Conservation (phyloP, 2,329 filamentous ascomycete genomes). For the Cordyceps farinosa region DNA sequence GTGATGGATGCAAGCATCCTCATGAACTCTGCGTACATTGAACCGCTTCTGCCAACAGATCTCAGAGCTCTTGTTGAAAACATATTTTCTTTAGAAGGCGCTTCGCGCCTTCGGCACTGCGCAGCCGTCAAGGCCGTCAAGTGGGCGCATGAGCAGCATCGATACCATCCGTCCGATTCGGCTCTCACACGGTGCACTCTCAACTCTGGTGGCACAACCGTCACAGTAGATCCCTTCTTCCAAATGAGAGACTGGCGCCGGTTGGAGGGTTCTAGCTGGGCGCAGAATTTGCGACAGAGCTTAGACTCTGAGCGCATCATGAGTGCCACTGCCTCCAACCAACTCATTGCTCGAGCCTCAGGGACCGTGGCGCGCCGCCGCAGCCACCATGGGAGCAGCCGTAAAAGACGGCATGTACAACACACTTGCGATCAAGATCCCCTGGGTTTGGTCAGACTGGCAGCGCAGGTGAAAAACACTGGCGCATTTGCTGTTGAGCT, state of each 20-base stretch:
- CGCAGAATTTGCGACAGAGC: constrained; percentile 35
- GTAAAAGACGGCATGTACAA: constrained; percentile 22
- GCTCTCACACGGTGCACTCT: constrained; percentile 20
- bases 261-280: constrained; percentile 36
- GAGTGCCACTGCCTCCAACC: constrained; percentile 3
- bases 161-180: constrained; percentile 1
- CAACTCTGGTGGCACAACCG: constrained; percentile 11
- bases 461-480: constrained; percentile 60
- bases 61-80: constrained; percentile 64
- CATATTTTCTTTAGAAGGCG: constrained; percentile 73
- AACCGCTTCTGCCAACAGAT: constrained; percentile 75
- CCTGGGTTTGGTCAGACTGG: constrained; percentile 69
- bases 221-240: constrained; percentile 19
- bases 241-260: constrained; percentile 28
- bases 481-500: constrained; percentile 70
- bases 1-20: constrained; percentile 89
- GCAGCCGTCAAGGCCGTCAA: constrained; percentile 77
- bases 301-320: constrained; percentile 30
- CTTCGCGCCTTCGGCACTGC: constrained; percentile 76
- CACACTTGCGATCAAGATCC: constrained; percentile 61
- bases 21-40: constrained; percentile 88
- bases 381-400: neutral
- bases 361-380: neutral
- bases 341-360: constrained; percentile 3
- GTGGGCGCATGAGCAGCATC: constrained; percentile 43